Conservation (phyloP, 2,329 filamentous ascomycete genomes). For the Xylariaceae sp. region DNA sequence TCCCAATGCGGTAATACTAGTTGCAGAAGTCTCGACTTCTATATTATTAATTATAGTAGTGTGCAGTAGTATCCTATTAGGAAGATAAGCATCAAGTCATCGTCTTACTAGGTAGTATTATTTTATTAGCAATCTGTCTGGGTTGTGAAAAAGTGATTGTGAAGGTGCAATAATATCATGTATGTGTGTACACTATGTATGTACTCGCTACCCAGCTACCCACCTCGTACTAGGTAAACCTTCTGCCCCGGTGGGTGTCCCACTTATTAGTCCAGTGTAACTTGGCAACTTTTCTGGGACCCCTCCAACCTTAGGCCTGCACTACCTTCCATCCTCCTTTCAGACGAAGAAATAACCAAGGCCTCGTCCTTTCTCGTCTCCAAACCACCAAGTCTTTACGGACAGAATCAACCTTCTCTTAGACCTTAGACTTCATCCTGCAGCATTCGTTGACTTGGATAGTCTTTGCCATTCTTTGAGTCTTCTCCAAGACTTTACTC, state of each 20-base stretch:
- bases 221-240: too few relatives aligned
- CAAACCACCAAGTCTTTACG: conserved; percentile 12
- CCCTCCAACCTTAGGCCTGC: too few relatives aligned
- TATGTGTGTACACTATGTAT: too few relatives aligned
- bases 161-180: too few relatives aligned
- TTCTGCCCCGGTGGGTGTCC: too few relatives aligned
- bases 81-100: neutral
- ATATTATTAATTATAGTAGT: neutral
- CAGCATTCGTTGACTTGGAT: conserved; percentile 27
- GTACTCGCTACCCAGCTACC: too few relatives aligned
- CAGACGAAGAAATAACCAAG: neutral
- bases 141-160: neutral
- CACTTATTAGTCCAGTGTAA: too few relatives aligned
- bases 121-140: too few relatives aligned
- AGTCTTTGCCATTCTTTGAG: conserved; percentile 27
- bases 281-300: too few relatives aligned
- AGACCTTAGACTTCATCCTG: conserved; percentile 24
- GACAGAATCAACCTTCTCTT: conserved; percentile 20
- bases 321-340: neutral
- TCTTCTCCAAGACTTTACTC: conserved; percentile 8
- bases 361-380: conserved; percentile 3
- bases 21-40: neutral
- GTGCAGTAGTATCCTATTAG: neutral
- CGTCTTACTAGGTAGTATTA: neutral
- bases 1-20: too few relatives aligned